These are phyloP conservation scores for Diphasiastrum complanatum DNA, from an alignment of 83 land plant genomes.

Conservation along the genomic window DNA sequence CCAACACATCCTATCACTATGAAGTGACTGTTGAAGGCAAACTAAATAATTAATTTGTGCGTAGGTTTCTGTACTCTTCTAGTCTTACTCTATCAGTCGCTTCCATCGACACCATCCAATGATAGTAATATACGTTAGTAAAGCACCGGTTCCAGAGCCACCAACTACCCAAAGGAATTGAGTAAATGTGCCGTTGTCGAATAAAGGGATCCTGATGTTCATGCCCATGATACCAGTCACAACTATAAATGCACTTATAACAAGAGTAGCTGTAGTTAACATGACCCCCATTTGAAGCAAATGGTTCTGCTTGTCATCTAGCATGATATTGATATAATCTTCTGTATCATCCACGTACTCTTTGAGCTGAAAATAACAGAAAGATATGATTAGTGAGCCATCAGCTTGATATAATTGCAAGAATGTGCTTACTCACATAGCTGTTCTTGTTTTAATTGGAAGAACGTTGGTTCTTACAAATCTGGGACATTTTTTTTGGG, in stretches of 20 bases:
- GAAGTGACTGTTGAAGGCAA: too few species aligned
- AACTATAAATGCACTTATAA: constrained; percentile 22
- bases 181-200: constrained; percentile 9
- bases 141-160: constrained; percentile 18
- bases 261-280: constrained; percentile 27
- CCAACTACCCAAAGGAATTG: constrained; percentile 24
- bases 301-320: constrained; percentile 30
- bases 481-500: too few species aligned
- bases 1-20: too few species aligned
- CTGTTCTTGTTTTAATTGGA: too few species aligned
- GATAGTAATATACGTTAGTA: constrained; percentile 9
- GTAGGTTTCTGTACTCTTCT: too few species aligned
- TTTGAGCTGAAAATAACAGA: constrained; percentile 9
- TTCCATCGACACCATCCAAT: constrained; percentile 28
- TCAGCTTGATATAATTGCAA: too few species aligned
- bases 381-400: neutral
- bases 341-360: constrained; percentile 28
- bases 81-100: constrained; percentile 21
- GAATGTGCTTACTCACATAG: too few species aligned
- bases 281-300: constrained; percentile 26
- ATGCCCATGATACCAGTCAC: constrained; percentile 27
- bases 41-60: too few species aligned
- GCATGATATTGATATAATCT: constrained; percentile 28
- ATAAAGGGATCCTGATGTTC: constrained; percentile 18
- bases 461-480: too few species aligned